Percentiles rank a stretch among this genome's conserved stretches.
Conservation (phyloP, 441 rosid genomes). For the Brassica balearica region DNA sequence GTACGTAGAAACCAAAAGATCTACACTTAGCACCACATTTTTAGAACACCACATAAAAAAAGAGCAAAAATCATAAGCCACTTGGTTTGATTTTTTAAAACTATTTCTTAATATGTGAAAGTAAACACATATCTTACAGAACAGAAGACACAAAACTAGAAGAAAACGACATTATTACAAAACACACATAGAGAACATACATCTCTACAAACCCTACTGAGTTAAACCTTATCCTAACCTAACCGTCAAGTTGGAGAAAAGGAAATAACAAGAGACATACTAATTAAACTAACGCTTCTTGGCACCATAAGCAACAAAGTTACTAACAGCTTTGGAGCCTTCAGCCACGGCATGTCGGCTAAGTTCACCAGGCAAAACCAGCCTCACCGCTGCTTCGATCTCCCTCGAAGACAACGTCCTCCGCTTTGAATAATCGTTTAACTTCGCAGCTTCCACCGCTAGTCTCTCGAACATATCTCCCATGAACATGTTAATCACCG, state of each 20-base stretch:
- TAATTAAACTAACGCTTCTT: slow-evolving; percentile 22
- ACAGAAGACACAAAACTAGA: neutral
- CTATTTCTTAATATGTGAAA: neutral
- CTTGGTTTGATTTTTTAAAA: neutral
- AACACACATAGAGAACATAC: neutral
- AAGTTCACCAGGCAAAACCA: slow-evolving; percentile 83
- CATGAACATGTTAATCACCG: slow-evolving; percentile 68
- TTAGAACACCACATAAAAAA: no score
- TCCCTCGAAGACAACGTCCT: slow-evolving; percentile 72
- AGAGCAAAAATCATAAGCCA: neutral
- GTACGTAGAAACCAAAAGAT: no score
- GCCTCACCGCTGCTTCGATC: slow-evolving; percentile 71
- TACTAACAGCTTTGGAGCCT: slow-evolving; percentile 69
- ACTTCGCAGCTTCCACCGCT: slow-evolving; percentile 65
- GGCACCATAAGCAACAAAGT: slow-evolving; percentile 42
- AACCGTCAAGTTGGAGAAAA: slow-evolving; percentile 12
- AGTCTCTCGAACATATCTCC: slow-evolving; percentile 80
- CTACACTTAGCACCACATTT: neutral
- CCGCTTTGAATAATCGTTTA: slow-evolving; percentile 46
- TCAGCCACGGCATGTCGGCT: slow-evolving; percentile 78
- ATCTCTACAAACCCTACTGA: neutral
- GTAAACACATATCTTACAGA: neutral
- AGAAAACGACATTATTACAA: neutral
- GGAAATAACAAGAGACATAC: neutral
- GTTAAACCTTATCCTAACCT: slow-evolving; percentile 8